Evolutionary conservation across 176 grass and related monocot genomes (phyloP).

Genomic region (Dactylis glomerata): DNA sequence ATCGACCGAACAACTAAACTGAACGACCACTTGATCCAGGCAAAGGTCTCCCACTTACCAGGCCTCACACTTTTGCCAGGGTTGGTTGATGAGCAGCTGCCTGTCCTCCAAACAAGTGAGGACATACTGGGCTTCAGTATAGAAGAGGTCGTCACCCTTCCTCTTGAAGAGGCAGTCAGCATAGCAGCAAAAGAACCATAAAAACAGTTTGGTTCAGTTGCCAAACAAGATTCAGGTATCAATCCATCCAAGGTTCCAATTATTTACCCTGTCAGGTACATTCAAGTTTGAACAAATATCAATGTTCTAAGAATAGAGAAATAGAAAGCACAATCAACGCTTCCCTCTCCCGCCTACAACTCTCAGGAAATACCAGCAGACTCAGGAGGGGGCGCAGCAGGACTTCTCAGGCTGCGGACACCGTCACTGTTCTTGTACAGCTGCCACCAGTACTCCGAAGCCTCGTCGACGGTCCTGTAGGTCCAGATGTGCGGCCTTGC

Average conservation of each 20-base stretch:
- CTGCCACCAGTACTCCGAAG: conserved; percentile 58
- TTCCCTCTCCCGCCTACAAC: background rate
- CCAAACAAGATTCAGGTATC: background rate
- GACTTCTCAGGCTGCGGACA: background rate
- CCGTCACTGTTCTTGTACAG: conserved; percentile 45
- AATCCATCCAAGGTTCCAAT: background rate
- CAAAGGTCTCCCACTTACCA: conserved; percentile 23
- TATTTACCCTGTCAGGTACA: background rate
- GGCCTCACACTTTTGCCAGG: conserved; percentile 66
- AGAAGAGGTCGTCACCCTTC: conserved; percentile 61
- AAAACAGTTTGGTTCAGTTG: background rate
- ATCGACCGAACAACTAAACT: background rate
- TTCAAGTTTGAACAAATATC: background rate
- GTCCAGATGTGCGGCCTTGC: conserved; percentile 68
- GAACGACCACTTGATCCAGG: background rate
- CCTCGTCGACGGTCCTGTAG: conserved; percentile 71
- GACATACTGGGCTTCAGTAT: conserved; percentile 54
- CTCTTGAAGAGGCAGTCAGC: conserved; percentile 40
- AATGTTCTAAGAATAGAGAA: background rate
- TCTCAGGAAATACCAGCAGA: background rate
- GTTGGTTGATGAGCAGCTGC: conserved; percentile 74
- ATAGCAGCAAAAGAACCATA: background rate
- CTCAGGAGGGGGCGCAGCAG: background rate
- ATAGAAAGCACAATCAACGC: background rate
- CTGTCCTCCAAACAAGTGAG: conserved; percentile 54